These are phyloP conservation scores for Coemansia sp. DNA, from an alignment of 192 early-diverging fungal species.

Conservation along the genomic window DNA sequence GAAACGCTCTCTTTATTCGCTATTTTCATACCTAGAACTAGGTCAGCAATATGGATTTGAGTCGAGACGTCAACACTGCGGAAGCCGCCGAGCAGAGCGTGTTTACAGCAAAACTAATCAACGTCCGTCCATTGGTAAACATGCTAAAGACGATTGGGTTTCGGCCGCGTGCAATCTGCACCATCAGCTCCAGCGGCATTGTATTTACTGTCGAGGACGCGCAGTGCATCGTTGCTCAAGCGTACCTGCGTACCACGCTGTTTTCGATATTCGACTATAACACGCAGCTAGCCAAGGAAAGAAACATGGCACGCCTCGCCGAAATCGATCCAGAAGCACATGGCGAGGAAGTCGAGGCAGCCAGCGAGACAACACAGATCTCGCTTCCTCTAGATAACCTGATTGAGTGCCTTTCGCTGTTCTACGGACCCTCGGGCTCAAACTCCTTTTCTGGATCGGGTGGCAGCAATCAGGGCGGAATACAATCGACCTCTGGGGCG, in stretches of 20 bases:
- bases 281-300: conserved; percentile 12
- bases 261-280: conserved; percentile 42
- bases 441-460: not conserved
- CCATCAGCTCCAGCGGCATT: conserved; percentile 37
- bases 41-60: not conserved
- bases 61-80: not conserved
- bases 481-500: conserved; percentile 12
- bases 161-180: conserved; percentile 31
- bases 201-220: conserved; percentile 51
- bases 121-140: conserved; percentile 56
- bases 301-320: conserved; percentile 7
- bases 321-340: conserved; percentile 10
- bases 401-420: conserved; percentile 47
- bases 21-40: not conserved
- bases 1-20: too few relatives aligned
- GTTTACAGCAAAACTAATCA: conserved; percentile 45
- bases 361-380: conserved; percentile 23
- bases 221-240: conserved; percentile 45
- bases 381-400: conserved; percentile 45
- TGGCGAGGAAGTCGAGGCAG: conserved; percentile 10
- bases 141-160: conserved; percentile 55
- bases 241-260: conserved; percentile 35
- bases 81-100: conserved; percentile 12
- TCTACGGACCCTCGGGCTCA: conserved; percentile 38
- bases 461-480: conserved; percentile 4